These are phyloP conservation scores for Chalciporus sphaerocephalus DNA, from an alignment of 768 basidiomycete genomes.

Conservation along the genomic window DNA sequence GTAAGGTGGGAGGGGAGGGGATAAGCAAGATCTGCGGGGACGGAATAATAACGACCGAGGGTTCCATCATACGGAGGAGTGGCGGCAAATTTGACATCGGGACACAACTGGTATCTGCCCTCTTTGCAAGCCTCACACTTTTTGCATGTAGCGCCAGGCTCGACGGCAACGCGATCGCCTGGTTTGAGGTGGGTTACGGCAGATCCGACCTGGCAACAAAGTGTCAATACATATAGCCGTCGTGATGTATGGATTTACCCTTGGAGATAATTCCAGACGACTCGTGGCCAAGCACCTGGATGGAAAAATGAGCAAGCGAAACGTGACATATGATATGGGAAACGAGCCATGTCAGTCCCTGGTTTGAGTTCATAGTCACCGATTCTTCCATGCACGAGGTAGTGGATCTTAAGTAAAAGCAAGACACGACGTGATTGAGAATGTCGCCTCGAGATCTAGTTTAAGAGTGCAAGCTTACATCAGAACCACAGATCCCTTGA, in stretches of 20 bases:
- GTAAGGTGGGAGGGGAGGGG: constrained; percentile 77
- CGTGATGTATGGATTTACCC: constrained; percentile 35
- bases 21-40: constrained; percentile 84
- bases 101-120: constrained; percentile 86
- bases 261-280: constrained; percentile 75
- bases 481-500: constrained; percentile 86
- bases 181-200: constrained; percentile 71
- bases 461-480: constrained; percentile 43
- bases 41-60: constrained; percentile 76
- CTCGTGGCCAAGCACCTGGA: constrained; percentile 92
- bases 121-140: constrained; percentile 79
- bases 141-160: constrained; percentile 85
- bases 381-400: constrained; percentile 72
- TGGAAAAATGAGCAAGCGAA: background rate
- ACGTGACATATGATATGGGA: constrained; percentile 1
- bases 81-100: constrained; percentile 83
- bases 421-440: constrained; percentile 3
- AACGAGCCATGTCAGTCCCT: constrained; percentile 59
- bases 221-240: background rate
- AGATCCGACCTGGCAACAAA: constrained; percentile 53
- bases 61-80: constrained; percentile 95
- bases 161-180: constrained; percentile 88
- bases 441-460: constrained; percentile 11
- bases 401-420: constrained; percentile 57
- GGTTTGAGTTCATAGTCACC: constrained; percentile 74